Percentiles rank a stretch among this genome's conserved stretches.
Evolutionary conservation across 768 basidiomycete genomes (phyloP).

Genomic region (Leccinum obscurum): DNA sequence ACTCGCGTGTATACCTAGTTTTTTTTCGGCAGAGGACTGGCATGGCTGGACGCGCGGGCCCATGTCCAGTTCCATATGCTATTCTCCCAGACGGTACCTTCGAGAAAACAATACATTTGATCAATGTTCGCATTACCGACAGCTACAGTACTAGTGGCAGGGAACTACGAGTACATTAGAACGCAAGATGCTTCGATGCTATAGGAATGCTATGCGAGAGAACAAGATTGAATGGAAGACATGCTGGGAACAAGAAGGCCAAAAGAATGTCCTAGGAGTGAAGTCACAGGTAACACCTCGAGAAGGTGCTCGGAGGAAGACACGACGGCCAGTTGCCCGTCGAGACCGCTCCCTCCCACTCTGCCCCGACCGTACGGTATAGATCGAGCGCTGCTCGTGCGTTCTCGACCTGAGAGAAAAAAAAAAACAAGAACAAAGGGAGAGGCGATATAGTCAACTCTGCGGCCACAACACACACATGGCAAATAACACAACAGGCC

Average conservation of each 20-base stretch:
- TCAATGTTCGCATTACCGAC: conserved; percentile 20
- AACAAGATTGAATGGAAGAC: conserved; percentile 1
- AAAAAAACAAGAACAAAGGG: too few species aligned
- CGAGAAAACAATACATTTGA: conserved; percentile 5
- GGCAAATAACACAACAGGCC: neutral
- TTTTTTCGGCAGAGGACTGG: neutral
- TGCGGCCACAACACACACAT: neutral
- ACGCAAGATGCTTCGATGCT: conserved; percentile 17
- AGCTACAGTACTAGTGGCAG: conserved; percentile 10
- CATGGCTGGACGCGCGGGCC: neutral
- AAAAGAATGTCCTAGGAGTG: conserved; percentile 3
- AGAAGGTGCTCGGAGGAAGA: conserved; percentile 77
- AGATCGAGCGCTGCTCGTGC: conserved; percentile 58
- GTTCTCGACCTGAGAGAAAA: conserved; percentile 63
- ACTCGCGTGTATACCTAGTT: neutral
- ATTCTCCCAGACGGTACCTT: neutral
- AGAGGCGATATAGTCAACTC: conserved; percentile 6
- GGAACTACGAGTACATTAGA: conserved; percentile 25
- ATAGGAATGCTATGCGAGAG: conserved; percentile 7
- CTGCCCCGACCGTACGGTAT: conserved; percentile 54
- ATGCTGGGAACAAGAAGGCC: conserved; percentile 17
- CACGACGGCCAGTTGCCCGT: conserved; percentile 71
- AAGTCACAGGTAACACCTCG: conserved; percentile 67
- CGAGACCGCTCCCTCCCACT: conserved; percentile 66
- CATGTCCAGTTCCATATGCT: neutral